phyloP scores from a whole-genome alignment of 768 basidiomycete species.

The Boletus sensibilis region DNA sequence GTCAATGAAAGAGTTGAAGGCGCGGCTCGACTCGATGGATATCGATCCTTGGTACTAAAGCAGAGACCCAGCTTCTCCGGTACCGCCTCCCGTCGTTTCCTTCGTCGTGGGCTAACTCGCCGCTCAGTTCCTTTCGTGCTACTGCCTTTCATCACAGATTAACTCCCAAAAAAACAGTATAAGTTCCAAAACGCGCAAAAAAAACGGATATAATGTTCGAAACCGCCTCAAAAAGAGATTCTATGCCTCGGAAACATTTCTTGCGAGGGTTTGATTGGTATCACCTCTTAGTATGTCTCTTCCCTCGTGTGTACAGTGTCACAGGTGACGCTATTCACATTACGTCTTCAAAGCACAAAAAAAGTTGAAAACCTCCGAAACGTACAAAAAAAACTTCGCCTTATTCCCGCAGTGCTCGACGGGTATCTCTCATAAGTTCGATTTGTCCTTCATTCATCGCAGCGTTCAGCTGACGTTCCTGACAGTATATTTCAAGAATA shows the following conservation, averaged over 20 bases:
- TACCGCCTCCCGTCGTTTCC: background rate
- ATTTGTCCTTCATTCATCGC: background rate
- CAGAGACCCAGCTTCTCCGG: background rate
- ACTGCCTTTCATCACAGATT: background rate
- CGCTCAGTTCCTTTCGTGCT: background rate
- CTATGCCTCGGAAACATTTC: background rate
- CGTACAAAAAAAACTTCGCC: background rate
- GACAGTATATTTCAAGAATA: background rate
- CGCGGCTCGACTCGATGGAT: conserved; percentile 12
- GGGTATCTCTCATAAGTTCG: background rate
- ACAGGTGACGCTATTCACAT: background rate
- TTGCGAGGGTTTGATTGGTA: background rate
- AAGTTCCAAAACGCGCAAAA: conserved; percentile 2
- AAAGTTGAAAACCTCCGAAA: conserved; percentile 4
- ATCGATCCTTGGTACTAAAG: conserved; percentile 9
- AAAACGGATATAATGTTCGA: background rate
- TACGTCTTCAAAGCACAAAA: background rate
- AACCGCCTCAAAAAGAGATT: background rate
- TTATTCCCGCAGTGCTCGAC: background rate
- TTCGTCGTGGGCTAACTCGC: background rate
- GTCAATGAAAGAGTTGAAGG: conserved; percentile 10
- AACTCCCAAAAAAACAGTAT: conserved; percentile 1
- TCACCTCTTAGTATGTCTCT: background rate
- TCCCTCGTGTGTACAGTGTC: background rate
- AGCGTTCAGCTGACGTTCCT: background rate